Evolutionary conservation across 1,284 basidiomycete species (phyloP), one percentile per base, ranked within the genome.

Genomic region (Hymenochaete sp.): DNA sequence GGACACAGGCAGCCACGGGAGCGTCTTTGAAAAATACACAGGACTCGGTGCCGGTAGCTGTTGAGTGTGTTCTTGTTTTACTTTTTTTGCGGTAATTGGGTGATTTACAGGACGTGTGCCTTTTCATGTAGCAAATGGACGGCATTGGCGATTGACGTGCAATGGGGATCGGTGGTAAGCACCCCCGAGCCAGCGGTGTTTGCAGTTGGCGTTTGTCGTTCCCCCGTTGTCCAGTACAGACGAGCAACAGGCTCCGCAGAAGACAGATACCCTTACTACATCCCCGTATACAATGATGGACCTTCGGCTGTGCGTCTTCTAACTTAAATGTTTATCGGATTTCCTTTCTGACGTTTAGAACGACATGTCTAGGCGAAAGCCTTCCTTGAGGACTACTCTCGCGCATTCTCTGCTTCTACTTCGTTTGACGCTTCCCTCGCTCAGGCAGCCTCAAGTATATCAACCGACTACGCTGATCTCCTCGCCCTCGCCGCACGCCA

Each of bases 401-500:
- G 55, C 35, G 66, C 65, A 0, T 37, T 54, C 4, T 28, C 31
- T 8, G 55, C 62, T 4, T 62, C 67, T 6, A 38, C 55, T 3
- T 54, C 52, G 5, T 59, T 71, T 11, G 70, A 73, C 49, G 43
- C 53, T 9, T 59, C 62, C 47, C 55, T 73, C 28, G 53, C 61
- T 14, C 42, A 43, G 7, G 59, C 60, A 18, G 62, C 62, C 1
- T 35, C 42, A 1, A 47, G 52, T 3, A 50, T 63, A 47, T 64
- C 63, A 1, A 13, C 49, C 1, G 54, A 66, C 4, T 72, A 71
- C 47, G 60, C 59, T 0, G 60, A 68, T 42, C 56, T 71, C 4
- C 54, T 72, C 1, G 59, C 63, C 0, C 53, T 72, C 7, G 61
- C 59, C 0, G 57, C 65, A 0, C 56, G 70, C 18, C 68, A 71